phyloP scores from a whole-genome alignment of 1,284 basidiomycete species.

The Albatrellus sp. region DNA sequence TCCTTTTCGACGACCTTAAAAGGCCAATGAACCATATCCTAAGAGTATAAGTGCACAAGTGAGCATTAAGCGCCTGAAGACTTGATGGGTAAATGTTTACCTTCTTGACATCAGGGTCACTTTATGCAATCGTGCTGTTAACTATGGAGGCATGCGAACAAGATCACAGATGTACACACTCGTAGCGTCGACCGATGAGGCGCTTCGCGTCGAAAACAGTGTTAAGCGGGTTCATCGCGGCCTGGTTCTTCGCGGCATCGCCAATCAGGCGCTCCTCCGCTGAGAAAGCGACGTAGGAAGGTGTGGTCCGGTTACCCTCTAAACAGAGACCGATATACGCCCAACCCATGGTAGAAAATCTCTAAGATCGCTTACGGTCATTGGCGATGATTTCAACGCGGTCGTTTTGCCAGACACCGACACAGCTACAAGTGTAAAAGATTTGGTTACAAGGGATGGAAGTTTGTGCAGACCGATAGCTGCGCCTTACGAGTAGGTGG shows the following conservation, averaged over 20 bases:
- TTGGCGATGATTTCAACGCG: conserved; percentile 98
- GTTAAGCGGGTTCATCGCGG: conserved; percentile 92
- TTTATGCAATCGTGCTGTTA: conserved; percentile 18
- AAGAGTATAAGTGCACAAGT: conserved; percentile 5
- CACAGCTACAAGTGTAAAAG: conserved; percentile 45
- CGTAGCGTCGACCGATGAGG: conserved; percentile 92
- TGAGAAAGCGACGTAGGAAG: conserved; percentile 98
- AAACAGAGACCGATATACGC: conserved; percentile 9
- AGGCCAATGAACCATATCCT: conserved; percentile 89
- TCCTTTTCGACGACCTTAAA: conserved; percentile 91
- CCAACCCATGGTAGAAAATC: neutral
- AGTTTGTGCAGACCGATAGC: neutral
- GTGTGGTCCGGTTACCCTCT: conserved; percentile 99
- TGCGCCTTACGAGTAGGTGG: conserved; percentile 75
- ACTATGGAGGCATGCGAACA: conserved; percentile 8
- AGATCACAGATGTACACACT: conserved; percentile 62
- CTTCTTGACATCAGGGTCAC: conserved; percentile 82
- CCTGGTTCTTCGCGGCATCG: conserved; percentile 97
- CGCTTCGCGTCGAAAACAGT: conserved; percentile 97
- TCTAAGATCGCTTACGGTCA: conserved; percentile 51
- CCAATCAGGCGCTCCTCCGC: conserved; percentile 96
- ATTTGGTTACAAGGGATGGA: conserved; percentile 8
- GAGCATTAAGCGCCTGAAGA: too few relatives aligned
- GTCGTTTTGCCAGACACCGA: conserved; percentile 98
- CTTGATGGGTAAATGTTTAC: conserved; percentile 20